Base-by-base conservation (phyloP, 352 stramenopile genomes). In the Phytophthora capsici region DNA sequence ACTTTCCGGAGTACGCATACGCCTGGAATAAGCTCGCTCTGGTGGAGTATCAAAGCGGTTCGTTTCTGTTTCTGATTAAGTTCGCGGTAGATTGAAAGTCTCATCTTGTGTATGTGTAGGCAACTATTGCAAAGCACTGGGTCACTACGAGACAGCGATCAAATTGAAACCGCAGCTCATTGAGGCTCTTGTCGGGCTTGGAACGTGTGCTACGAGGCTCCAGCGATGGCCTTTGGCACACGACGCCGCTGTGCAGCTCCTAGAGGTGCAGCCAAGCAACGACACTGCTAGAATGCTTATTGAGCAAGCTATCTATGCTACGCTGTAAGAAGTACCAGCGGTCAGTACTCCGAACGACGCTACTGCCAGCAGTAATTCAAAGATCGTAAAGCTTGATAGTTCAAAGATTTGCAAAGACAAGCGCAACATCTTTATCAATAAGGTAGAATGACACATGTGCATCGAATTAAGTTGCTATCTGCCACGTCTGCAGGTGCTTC, bases 21-120 rank as follows among this genome's bases (percentile, higher is more conserved):
- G 88, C 78, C 0, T 90, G 85, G 82, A 83, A 76, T 55, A 95
- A 94, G 46, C 76, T 94, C n/a, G 88, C 72, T 20, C 81, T 78
- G 44, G 72, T 84, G 1, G 73, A 89, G 56, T 83, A 93, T 23
- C 77, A 81, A 30, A 69, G 71, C 32, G 79, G 83, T 91, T 12
- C 20, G 64, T 77, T 12, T n/a, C n/a, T 37, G 19, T 3, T 19
- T 44, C 16, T 9, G 10, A 45, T 26, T 44, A 28, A 49, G 28
- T 44, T 34, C 1, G 26, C 8, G 16, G 4, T 36, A 41, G 16
- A 17, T 5, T 60, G 20, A 48, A 16, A 8, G 14, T 47, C 16
- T 66, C 4, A 49, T 5, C 12, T 72, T 12, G 32, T 23, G 6
- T 2, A 1, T 54, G 6, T 45, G 10, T 50, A 90, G 86, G 83